Evolutionary conservation across 768 basidiomycete species (phyloP).

Genomic region (Boletellus sp.): DNA sequence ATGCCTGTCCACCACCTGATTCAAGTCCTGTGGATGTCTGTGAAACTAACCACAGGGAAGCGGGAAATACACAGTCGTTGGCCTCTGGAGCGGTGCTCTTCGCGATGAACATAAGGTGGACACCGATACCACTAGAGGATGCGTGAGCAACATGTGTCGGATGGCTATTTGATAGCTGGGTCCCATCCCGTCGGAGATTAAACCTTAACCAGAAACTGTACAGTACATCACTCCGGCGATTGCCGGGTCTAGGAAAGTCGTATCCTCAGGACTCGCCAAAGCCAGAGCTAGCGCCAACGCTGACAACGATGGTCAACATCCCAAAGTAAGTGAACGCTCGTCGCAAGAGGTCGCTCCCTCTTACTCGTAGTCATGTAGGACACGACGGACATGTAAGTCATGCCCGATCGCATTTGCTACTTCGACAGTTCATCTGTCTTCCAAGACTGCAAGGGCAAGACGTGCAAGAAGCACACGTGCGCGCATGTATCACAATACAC

Average conservation of each 20-base stretch:
- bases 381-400: conserved; percentile 90
- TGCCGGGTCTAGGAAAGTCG: conserved; percentile 18
- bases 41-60: too few relatives aligned
- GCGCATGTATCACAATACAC: conserved; percentile 27
- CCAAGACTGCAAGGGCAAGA: conserved; percentile 91
- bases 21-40: too few relatives aligned
- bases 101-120: too few relatives aligned
- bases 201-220: conserved; percentile 24
- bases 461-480: conserved; percentile 96
- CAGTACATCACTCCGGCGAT: conserved; percentile 26
- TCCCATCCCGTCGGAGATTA: conserved; percentile 13
- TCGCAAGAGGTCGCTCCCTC: conserved; percentile 10
- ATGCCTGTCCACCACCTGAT: too few relatives aligned
- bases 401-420: background rate
- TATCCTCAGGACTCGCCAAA: conserved; percentile 12
- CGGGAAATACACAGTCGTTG: too few relatives aligned
- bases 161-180: too few relatives aligned
- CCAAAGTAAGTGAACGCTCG: conserved; percentile 66
- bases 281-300: conserved; percentile 27
- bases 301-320: conserved; percentile 80
- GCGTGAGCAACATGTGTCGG: background rate
- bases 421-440: conserved; percentile 6
- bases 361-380: conserved; percentile 44
- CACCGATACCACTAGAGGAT: too few relatives aligned
- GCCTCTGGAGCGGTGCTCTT: too few relatives aligned